These are phyloP conservation scores for Ballota nigra DNA, from an alignment of 257 asterid genomes.

Conservation along the genomic window DNA sequence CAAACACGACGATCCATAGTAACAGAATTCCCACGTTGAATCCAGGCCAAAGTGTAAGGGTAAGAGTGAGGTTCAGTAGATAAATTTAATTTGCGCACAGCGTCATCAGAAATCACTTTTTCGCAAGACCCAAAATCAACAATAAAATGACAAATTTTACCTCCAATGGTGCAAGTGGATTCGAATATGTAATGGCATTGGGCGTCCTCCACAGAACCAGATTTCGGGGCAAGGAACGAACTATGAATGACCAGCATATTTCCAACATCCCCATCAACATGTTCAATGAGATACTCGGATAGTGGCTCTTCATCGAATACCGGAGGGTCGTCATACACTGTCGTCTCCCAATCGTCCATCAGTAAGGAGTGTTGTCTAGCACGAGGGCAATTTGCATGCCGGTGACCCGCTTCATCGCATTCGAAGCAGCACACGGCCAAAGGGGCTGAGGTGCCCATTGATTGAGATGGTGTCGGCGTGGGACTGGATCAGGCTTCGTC, in stretches of 20 bases:
- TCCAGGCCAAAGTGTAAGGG: neutral
- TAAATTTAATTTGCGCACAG: neutral
- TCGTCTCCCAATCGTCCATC: neutral
- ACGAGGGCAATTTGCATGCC: neutral
- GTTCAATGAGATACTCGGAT: no score
- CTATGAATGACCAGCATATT: neutral
- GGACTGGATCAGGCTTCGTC: no score
- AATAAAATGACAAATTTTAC: neutral
- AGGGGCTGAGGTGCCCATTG: no score
- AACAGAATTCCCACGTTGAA: neutral
- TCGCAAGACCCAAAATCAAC: neutral
- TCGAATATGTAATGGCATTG: neutral
- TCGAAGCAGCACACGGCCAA: no score
- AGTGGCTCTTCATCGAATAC: neutral
- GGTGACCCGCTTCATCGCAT: neutral
- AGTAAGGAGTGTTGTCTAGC: neutral
- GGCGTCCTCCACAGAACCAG: rapidly evolving
- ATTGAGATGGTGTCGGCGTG: no score
- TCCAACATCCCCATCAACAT: neutral
- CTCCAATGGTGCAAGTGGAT: neutral
- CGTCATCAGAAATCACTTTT: neutral
- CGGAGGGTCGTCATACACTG: neutral
- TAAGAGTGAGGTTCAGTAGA: neutral
- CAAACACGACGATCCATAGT: neutral
- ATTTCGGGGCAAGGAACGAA: neutral